Percentiles rank a stretch among this genome's conserved stretches.
phyloP scores from a whole-genome alignment of 306 rosid genomes.

The Pyrus bretschneideri region DNA sequence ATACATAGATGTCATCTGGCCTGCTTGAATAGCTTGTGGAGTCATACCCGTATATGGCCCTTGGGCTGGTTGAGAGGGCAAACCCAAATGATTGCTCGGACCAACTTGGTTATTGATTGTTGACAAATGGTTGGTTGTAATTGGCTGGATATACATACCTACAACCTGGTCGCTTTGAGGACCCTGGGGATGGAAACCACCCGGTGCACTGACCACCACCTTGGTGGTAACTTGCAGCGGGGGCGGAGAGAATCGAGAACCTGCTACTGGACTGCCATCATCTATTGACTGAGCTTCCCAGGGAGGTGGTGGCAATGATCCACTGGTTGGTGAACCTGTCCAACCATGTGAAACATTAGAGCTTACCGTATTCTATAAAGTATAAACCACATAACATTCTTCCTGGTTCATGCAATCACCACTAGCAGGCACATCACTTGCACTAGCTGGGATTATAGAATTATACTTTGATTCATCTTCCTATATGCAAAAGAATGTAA shows the following conservation, averaged over 20 bases:
- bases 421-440: conserved; percentile 5
- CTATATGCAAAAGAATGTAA: conserved; percentile 17
- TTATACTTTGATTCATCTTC: conserved; percentile 1
- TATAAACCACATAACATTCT: conserved; percentile 10
- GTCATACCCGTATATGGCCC: conserved; percentile 56
- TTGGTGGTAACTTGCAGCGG: conserved; percentile 44
- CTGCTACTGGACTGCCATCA: conserved; percentile 42
- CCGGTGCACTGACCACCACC: conserved; percentile 43
- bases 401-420: conserved; percentile 11
- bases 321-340: conserved; percentile 56
- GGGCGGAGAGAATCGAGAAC: conserved; percentile 66
- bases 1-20: conserved; percentile 43
- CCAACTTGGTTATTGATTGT: conserved; percentile 47
- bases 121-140: conserved; percentile 44
- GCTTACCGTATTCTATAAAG: not conserved
- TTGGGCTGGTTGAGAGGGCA: conserved; percentile 14
- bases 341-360: conserved; percentile 13
- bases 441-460: not conserved
- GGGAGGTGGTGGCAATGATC: conserved; percentile 92
- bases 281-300: conserved; percentile 86
- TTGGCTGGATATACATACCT: conserved; percentile 69
- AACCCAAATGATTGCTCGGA: conserved; percentile 55
- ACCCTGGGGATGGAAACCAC: conserved; percentile 46
- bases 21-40: conserved; percentile 48
- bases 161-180: conserved; percentile 57